Base-by-base conservation (phyloP, 345 rosid genomes). In the Cardamine chenopodiifolia region DNA sequence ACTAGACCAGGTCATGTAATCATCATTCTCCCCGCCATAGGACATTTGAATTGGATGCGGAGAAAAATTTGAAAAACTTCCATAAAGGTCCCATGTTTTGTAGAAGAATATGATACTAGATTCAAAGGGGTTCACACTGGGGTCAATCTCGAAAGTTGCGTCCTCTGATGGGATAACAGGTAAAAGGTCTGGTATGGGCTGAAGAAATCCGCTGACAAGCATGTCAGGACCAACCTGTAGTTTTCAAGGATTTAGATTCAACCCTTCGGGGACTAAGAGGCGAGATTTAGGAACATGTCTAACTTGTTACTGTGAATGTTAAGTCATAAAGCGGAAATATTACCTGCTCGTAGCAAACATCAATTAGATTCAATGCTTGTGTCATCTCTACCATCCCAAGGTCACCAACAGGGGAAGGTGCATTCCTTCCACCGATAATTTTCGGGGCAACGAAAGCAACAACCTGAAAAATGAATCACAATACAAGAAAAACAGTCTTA, bases 381-480 rank as follows among this genome's bases (percentile, higher is more conserved):
- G 97, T 80, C 99, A 95, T 92, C 85, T 95, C 97, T 64, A 92
- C 93, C 99, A 95, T 91, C 59, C 99, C 99, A 63, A 95, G 97
- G 62, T 95, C 99, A 83, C 93, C 93, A 66, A 95, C 99, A 25
- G 97, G 97, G 71, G 99, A 80, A 26, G 96, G 97, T 0, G 97
- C 97, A 78, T 82, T 70, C 35, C 75, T 91, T 59, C 99, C 99
- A 62, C 99, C 97, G 62, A 92, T 90, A 52, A 94, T 92, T 83
- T 94, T 94, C 11, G 99, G 99, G 29, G 96, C 97, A 80, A 94
- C 85, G 55, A 94, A 91, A 63, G 99, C 93, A 86, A 66, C 87
- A 78, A 92, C 97, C 99, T 90, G 78, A 70, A 80, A 61, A 40
- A 29, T 12, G 15, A 77, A 57, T 64, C 15, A 29, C 8, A 26